A percentile compares a stretch with the other conserved stretches of the same genome.
These are phyloP conservation scores for Rhododendron vialii DNA, from an alignment of 148 eudicot genomes.

Conservation along the genomic window DNA sequence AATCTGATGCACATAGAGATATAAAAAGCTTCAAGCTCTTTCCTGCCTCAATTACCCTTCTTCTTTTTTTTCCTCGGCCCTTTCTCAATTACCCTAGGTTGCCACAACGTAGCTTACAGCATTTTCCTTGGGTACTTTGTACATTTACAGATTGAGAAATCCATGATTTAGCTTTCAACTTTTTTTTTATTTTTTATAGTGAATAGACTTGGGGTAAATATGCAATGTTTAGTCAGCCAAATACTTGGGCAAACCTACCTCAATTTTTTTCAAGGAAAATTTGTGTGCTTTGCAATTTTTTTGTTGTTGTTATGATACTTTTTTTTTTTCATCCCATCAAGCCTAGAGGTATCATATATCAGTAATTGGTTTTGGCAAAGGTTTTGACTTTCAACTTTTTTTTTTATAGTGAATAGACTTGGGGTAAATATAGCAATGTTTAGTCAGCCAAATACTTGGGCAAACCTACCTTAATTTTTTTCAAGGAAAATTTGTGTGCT, in stretches of 20 bases:
- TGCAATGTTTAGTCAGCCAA: not conserved
- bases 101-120: no score
- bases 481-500: not conserved
- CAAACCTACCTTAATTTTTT: not conserved
- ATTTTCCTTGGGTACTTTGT: not conserved
- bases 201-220: not conserved
- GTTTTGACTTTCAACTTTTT: not conserved
- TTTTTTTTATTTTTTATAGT: not conserved
- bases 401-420: not conserved
- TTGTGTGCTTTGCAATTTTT: not conserved
- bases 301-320: not conserved
- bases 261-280: not conserved
- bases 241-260: not conserved
- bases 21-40: no score
- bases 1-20: no score
- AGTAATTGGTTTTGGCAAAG: no score
- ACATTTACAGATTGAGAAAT: slow-evolving; percentile 1
- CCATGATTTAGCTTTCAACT: not conserved
- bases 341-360: no score
- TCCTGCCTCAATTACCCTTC: no score
- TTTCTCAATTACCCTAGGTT: no score
- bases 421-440: not conserved
- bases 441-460: not conserved
- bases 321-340: no score
- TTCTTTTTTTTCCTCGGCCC: no score